A percentile compares a stretch with the other conserved stretches of the same genome.
These are phyloP conservation scores for Penicillium mononematosum DNA, from an alignment of 495 filamentous ascomycete genomes.

Conservation along the genomic window DNA sequence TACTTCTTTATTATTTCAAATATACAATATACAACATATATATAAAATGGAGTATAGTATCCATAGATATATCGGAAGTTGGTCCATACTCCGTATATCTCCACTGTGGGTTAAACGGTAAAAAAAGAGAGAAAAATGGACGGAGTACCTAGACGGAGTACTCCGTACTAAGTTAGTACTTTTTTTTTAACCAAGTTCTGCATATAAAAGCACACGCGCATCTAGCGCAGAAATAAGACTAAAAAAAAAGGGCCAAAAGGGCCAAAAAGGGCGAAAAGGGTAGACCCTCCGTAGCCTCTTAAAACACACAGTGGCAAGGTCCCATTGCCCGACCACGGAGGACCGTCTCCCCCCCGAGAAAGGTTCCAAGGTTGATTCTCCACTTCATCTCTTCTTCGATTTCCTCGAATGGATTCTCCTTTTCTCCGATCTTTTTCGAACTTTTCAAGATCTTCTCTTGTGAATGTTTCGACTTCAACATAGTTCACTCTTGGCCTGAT, in stretches of 20 bases:
- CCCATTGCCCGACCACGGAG: not conserved
- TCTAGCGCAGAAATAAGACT: not conserved
- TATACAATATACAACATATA: not conserved
- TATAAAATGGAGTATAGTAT: not conserved
- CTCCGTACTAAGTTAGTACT: not conserved
- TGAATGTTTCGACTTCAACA: not conserved
- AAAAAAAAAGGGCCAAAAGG: not conserved
- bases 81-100: not conserved
- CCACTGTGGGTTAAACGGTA: not conserved
- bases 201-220: not conserved
- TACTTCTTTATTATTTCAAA: not conserved
- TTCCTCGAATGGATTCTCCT: not conserved
- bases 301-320: conserved; percentile 2
- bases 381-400: conserved; percentile 4
- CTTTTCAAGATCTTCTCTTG: not conserved
- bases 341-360: conserved; percentile 13
- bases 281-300: too few species aligned
- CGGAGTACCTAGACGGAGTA: not conserved
- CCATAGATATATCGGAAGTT: not conserved
- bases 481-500: not conserved
- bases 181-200: not conserved
- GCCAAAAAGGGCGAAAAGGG: not conserved
- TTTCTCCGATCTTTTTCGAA: not conserved
- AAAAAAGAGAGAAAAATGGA: not conserved
- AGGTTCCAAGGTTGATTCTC: conserved; percentile 4